Conservation (phyloP, 148 eudicot genomes). For the Amaranthus palmeri region DNA sequence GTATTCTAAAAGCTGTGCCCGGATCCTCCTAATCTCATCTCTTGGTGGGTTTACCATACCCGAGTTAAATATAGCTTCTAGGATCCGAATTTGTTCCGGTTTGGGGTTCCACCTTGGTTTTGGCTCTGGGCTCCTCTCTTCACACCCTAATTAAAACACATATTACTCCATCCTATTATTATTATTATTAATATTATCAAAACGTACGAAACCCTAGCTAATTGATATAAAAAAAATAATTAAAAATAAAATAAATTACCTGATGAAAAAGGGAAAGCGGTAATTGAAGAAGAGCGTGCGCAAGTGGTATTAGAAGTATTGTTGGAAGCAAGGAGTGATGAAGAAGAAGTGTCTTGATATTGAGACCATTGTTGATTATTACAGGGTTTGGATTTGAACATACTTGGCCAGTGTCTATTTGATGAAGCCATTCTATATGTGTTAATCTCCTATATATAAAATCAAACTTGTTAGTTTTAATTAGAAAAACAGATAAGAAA, state of each 20-base stretch:
- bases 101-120: slow-evolving; percentile 98
- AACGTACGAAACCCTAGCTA: slow-evolving; percentile 17
- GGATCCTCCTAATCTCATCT: slow-evolving; percentile 81
- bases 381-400: slow-evolving; percentile 90
- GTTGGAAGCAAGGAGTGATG: slow-evolving; percentile 31
- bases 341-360: slow-evolving; percentile 35
- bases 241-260: slow-evolving; percentile 23
- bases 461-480: not conserved
- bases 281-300: slow-evolving; percentile 21
- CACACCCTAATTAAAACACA: slow-evolving; percentile 29
- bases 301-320: slow-evolving; percentile 29
- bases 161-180: slow-evolving; percentile 18
- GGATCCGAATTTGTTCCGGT: slow-evolving; percentile 88
- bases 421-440: slow-evolving; percentile 62
- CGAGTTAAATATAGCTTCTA: slow-evolving; percentile 89
- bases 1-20: slow-evolving; percentile 71
- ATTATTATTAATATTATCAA: no score
- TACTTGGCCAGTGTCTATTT: slow-evolving; percentile 95
- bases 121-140: slow-evolving; percentile 83
- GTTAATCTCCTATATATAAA: not conserved
- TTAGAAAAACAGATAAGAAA: slow-evolving; percentile 5
- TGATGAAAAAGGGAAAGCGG: slow-evolving; percentile 30
- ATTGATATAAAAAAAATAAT: not conserved
- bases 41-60: slow-evolving; percentile 96
- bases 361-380: slow-evolving; percentile 41